A percentile compares a stretch with the other conserved stretches of the same genome.
These are phyloP conservation scores for Isabelozyma heimii DNA, from an alignment of 805 yeast species.

Conservation along the genomic window DNA sequence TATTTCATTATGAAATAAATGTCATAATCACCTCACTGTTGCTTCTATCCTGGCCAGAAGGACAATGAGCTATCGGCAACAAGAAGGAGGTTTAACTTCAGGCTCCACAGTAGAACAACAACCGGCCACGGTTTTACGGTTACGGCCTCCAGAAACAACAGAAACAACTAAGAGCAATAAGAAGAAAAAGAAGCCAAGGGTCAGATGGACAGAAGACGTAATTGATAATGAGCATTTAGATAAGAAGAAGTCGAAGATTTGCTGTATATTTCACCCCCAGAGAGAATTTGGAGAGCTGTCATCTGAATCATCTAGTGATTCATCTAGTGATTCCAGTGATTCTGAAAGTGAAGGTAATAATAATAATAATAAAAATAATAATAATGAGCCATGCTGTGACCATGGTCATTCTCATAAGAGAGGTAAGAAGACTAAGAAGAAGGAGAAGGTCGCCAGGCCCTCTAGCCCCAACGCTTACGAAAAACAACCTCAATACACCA, in stretches of 20 bases:
- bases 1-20: no score
- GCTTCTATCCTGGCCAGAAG: neutral
- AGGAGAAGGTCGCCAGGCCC: constrained; percentile 25
- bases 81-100: neutral
- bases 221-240: constrained; percentile 88
- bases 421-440: constrained; percentile 6
- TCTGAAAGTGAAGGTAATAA: constrained; percentile 11
- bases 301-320: constrained; percentile 17
- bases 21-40: neutral
- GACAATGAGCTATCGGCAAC: neutral
- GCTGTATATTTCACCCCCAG: constrained; percentile 84
- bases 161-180: neutral
- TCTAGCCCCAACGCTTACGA: constrained; percentile 83
- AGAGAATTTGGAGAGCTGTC: constrained; percentile 50
- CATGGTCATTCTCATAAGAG: constrained; percentile 5
- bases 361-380: constrained; percentile 2
- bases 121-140: neutral
- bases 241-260: constrained; percentile 87
- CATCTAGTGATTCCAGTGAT: constrained; percentile 27
- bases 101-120: neutral
- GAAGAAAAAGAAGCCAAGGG: constrained; percentile 44
- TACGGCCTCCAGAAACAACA: neutral
- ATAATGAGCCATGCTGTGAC: constrained; percentile 16
- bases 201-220: constrained; percentile 82
- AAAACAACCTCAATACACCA: constrained; percentile 66